phyloP scores from a whole-genome alignment of 1,139 yeast species.

The Zygosaccharomyces sapae region DNA sequence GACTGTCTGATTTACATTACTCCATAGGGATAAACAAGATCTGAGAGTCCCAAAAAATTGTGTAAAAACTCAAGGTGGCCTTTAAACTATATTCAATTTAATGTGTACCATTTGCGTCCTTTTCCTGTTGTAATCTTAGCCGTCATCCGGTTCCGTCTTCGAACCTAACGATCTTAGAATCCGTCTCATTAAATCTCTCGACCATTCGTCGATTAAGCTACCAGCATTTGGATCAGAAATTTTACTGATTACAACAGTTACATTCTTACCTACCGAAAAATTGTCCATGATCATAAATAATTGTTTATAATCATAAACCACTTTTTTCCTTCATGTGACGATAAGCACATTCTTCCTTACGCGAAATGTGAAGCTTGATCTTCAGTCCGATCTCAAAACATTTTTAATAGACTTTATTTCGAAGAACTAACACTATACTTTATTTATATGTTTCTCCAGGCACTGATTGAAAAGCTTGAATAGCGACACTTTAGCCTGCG shows the following conservation, averaged over 20 bases:
- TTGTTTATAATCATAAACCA: not conserved
- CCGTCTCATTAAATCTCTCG: too few species aligned
- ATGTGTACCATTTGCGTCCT: too few species aligned
- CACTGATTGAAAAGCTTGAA: not conserved
- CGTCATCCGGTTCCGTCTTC: too few species aligned
- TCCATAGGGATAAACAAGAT: constrained; percentile 1
- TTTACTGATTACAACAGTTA: not conserved
- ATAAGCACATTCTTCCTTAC: constrained; percentile 8
- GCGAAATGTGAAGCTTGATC: constrained; percentile 11
- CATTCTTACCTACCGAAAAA: too few species aligned
- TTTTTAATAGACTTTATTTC: too few species aligned
- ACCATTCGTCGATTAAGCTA: too few species aligned
- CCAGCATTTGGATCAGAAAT: too few species aligned
- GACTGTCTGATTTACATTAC: not conserved
- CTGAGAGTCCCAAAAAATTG: not conserved
- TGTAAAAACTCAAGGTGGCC: not conserved
- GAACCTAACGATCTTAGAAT: too few species aligned
- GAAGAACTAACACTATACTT: not conserved
- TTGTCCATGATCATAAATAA: too few species aligned
- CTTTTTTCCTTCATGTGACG: not conserved
- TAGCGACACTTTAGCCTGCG: not conserved
- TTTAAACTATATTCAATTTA: too few species aligned
- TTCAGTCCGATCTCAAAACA: not conserved
- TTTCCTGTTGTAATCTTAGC: too few species aligned
- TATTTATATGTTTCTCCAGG: not conserved